phyloP scores from a whole-genome alignment of 345 rosid genomes.

The Camelina neglecta region DNA sequence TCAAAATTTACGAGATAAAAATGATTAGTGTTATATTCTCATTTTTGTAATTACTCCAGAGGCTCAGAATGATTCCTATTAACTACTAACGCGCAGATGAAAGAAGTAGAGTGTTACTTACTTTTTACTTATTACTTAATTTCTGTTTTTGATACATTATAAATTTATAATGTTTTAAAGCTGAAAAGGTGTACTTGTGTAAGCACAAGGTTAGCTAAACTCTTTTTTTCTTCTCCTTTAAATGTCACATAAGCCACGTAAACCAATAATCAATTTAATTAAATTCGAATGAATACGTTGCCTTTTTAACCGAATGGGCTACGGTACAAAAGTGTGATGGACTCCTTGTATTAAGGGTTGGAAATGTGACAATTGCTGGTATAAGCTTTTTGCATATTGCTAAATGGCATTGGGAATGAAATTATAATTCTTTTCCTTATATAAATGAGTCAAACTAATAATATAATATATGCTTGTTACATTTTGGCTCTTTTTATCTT shows the following conservation, averaged over 20 bases:
- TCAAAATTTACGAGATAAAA: too few relatives aligned
- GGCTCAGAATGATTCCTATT: too few relatives aligned
- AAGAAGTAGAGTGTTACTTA: not conserved
- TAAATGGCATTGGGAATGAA: conserved; percentile 47
- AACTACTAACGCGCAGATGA: not conserved
- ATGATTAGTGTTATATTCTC: too few relatives aligned
- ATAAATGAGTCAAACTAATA: conserved; percentile 38
- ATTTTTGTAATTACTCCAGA: too few relatives aligned
- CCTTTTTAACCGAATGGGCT: conserved; percentile 26
- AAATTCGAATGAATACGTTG: not conserved
- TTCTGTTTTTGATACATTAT: not conserved
- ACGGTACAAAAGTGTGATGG: conserved; percentile 37
- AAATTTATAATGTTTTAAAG: too few relatives aligned
- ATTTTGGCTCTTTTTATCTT: conserved; percentile 31
- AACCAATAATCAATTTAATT: conserved; percentile 1
- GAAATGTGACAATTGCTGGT: conserved; percentile 28
- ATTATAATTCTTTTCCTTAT: conserved; percentile 23
- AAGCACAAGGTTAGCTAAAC: too few relatives aligned
- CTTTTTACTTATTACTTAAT: not conserved
- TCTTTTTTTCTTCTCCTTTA: not conserved
- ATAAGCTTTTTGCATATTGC: conserved; percentile 38
- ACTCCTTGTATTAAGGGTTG: conserved; percentile 45
- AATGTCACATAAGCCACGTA: conserved; percentile 16
- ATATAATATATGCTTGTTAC: conserved; percentile 5
- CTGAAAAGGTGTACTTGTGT: not conserved